Conservation (phyloP, 768 basidiomycete genomes). For the Calocybe cyanea region DNA sequence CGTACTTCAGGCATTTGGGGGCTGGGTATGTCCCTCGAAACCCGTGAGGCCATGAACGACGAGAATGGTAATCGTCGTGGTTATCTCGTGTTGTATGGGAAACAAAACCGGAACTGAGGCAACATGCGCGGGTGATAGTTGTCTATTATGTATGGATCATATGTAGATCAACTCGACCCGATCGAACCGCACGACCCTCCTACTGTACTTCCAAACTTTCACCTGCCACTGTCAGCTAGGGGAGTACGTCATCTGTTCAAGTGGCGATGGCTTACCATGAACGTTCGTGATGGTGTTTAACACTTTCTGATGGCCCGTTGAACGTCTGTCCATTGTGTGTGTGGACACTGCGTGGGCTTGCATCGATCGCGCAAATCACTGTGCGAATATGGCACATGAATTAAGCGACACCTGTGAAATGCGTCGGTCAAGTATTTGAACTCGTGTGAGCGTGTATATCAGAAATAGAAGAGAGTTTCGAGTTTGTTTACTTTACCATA, state of each 20-base stretch:
- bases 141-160: too few relatives aligned
- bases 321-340: not conserved
- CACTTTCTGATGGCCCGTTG: not conserved
- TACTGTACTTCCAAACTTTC: too few relatives aligned
- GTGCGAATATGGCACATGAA: not conserved
- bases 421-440: not conserved
- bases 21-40: not conserved
- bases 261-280: not conserved
- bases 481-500: not conserved
- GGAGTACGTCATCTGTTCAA: too few relatives aligned
- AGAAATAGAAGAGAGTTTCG: not conserved
- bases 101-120: not conserved
- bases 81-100: not conserved
- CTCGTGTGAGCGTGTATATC: slow-evolving; percentile 3
- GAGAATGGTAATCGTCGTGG: not conserved
- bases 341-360: not conserved
- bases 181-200: too few relatives aligned
- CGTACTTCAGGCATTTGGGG: not conserved
- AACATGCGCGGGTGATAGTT: not conserved
- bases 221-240: too few relatives aligned
- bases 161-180: too few relatives aligned
- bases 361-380: not conserved
- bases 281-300: not conserved
- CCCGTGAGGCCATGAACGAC: not conserved
- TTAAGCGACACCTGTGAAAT: not conserved